These are phyloP conservation scores for Candida sanyaensis DNA, from an alignment of 1,139 yeast species.

Conservation along the genomic window DNA sequence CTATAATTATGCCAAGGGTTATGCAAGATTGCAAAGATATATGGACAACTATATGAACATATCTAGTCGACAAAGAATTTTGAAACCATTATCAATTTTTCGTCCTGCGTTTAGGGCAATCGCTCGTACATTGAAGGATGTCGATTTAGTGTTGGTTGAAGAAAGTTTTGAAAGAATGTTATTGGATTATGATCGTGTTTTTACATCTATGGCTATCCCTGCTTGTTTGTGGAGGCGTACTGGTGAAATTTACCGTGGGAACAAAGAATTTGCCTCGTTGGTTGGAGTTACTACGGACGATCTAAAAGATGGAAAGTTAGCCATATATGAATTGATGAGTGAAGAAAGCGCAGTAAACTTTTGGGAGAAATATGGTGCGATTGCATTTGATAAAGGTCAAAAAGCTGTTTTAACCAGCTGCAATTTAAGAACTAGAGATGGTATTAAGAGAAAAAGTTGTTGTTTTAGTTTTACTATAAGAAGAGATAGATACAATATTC, in stretches of 20 bases:
- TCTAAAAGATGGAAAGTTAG: slow-evolving; percentile 86
- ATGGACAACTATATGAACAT: slow-evolving; percentile 94
- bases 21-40: slow-evolving; percentile 83
- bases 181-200: slow-evolving; percentile 90
- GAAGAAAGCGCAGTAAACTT: slow-evolving; percentile 98
- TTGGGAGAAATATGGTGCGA: slow-evolving; percentile 97
- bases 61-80: slow-evolving; percentile 81
- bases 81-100: slow-evolving; percentile 82
- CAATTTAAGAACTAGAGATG: slow-evolving; percentile 80
- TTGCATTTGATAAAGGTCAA: slow-evolving; percentile 94
- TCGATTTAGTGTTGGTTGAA: slow-evolving; percentile 88
- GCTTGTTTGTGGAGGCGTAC: slow-evolving; percentile 98
- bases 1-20: slow-evolving; percentile 91
- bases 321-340: slow-evolving; percentile 92
- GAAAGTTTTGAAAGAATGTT: slow-evolving; percentile 94
- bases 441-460: slow-evolving; percentile 79
- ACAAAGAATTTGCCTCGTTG: slow-evolving; percentile 92
- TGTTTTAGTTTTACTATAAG: slow-evolving; percentile 94
- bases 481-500: slow-evolving; percentile 91
- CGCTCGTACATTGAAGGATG: slow-evolving; percentile 87
- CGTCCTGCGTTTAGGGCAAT: slow-evolving; percentile 95
- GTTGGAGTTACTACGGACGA: slow-evolving; percentile 95
- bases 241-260: slow-evolving; percentile 94
- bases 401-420: slow-evolving; percentile 95
- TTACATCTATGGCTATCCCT: slow-evolving; percentile 97